Evolutionary conservation across 176 grass and related monocot genomes (phyloP).

Genomic region (Aegilops bicornis): DNA sequence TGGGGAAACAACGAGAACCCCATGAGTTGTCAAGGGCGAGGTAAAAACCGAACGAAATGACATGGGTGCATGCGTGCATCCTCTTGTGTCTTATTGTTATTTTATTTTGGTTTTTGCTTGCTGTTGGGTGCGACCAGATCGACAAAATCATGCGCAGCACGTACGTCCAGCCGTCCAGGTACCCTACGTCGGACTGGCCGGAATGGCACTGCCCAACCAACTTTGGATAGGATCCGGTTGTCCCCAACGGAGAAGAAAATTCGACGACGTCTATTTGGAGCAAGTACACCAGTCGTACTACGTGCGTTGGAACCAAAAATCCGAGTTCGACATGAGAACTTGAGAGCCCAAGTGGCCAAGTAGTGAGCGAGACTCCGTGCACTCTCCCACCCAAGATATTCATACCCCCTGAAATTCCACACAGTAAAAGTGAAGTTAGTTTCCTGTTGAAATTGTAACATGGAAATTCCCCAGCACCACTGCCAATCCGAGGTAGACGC

Average conservation of each 20-base stretch:
- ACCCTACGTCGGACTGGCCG: constrained; percentile 17
- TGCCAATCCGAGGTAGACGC: not conserved
- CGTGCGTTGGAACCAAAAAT: not conserved
- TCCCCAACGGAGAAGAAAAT: not conserved
- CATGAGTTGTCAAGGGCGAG: constrained; percentile 16
- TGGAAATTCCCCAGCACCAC: not conserved
- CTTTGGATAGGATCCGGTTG: not conserved
- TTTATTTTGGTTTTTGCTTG: not conserved
- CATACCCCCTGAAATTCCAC: not conserved
- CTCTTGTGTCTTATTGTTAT: not conserved
- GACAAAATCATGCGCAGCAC: not conserved
- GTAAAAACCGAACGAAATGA: constrained; percentile 25
- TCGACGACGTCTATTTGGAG: not conserved
- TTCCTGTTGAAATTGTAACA: not conserved
- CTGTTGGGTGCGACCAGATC: not conserved
- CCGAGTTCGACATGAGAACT: not conserved
- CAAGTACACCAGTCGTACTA: not conserved
- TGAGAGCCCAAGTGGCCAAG: not conserved
- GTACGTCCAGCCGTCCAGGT: not conserved
- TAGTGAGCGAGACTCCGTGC: too few species aligned
- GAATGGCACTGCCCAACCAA: constrained; percentile 22
- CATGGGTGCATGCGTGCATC: not conserved
- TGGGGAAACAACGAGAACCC: constrained; percentile 5
- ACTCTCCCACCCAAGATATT: too few species aligned
- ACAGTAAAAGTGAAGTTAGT: too few species aligned